Conservation (phyloP, 257 asterid genomes). For the Solanum ahanhuiri region DNA sequence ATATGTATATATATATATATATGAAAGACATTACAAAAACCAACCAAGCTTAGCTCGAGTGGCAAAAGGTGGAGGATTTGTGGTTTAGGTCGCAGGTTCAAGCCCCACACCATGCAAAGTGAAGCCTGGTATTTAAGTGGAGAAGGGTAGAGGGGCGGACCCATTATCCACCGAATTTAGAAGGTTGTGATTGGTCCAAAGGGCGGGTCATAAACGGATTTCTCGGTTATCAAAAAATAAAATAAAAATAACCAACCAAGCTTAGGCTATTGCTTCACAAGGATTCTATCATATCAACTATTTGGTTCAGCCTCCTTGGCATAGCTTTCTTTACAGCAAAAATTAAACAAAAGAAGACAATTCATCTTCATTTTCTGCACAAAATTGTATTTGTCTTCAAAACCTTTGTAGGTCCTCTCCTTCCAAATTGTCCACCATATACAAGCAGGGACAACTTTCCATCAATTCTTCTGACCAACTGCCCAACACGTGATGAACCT, state of each 20-base stretch:
- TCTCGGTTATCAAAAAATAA: too few relatives aligned
- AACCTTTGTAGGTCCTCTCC: neutral
- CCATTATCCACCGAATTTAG: too few relatives aligned
- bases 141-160: too few relatives aligned
- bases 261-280: neutral
- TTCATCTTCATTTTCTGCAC: neutral
- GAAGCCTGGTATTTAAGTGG: too few relatives aligned
- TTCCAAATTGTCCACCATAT: neutral
- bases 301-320: neutral
- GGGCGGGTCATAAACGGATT: too few relatives aligned
- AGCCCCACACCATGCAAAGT: too few relatives aligned
- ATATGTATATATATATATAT: too few relatives aligned
- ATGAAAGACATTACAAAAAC: too few relatives aligned
- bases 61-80: too few relatives aligned
- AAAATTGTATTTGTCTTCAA: neutral
- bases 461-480: neutral
- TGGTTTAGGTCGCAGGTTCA: too few relatives aligned
- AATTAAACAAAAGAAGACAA: neutral
- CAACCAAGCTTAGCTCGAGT: too few relatives aligned
- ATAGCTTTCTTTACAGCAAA: neutral
- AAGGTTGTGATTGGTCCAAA: too few relatives aligned
- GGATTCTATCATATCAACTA: neutral
- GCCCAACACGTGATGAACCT: neutral
- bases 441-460: neutral
- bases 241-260: neutral